A percentile compares a stretch with the other conserved stretches of the same genome.
phyloP scores from a whole-genome alignment of 2,329 filamentous ascomycete genomes.

The Chaetothyriales sp. region DNA sequence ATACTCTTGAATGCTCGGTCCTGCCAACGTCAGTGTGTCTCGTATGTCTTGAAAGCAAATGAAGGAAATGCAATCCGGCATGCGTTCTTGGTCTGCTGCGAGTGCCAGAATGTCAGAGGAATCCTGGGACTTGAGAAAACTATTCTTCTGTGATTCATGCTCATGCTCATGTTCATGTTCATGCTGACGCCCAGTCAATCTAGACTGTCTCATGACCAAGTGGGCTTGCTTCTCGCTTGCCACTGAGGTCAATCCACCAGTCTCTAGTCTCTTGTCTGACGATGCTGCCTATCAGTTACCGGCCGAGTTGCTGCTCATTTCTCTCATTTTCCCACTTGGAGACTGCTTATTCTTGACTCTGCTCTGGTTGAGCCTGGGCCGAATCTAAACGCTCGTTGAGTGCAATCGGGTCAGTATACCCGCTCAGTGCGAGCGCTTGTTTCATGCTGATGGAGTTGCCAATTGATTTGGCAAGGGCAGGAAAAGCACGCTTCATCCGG shows the following conservation, averaged over 20 bases:
- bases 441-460: slow-evolving; percentile 4
- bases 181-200: not conserved
- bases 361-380: not conserved
- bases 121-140: not conserved
- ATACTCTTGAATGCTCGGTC: not conserved
- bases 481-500: slow-evolving; percentile 11
- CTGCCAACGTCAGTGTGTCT: not conserved
- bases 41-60: not conserved
- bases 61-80: not conserved
- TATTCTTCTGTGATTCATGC: not conserved
- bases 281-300: not conserved
- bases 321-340: not conserved
- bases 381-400: not conserved
- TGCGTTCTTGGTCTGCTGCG: not conserved
- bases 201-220: not conserved
- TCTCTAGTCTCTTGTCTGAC: not conserved
- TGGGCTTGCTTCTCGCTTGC: not conserved
- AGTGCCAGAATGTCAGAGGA: not conserved
- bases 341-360: not conserved
- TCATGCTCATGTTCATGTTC: not conserved
- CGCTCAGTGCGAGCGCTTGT: slow-evolving; percentile 12
- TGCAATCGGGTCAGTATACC: slow-evolving; percentile 23
- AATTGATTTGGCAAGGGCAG: slow-evolving; percentile 12
- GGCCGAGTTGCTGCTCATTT: not conserved
- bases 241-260: not conserved